These are phyloP conservation scores for Schizosaccharomyces japonicus DNA, from an alignment of 805 yeast genomes.

Conservation along the genomic window DNA sequence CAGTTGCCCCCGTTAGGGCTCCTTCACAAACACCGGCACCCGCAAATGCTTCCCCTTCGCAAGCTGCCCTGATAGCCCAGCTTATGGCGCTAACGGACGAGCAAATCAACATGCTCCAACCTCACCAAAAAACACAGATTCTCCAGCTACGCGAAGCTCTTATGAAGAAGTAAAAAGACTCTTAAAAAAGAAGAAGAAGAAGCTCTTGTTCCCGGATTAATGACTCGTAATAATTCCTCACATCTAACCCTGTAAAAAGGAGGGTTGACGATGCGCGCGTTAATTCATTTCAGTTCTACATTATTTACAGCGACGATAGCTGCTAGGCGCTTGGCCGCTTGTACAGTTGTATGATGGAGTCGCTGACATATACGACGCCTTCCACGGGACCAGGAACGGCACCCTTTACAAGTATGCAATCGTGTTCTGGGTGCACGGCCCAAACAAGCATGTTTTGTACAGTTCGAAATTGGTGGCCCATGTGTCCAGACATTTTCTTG, in stretches of 20 bases:
- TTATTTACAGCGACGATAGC: no score
- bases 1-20: slow-evolving; percentile 3
- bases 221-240: no score
- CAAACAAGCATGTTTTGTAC: slow-evolving; percentile 53
- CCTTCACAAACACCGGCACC: background rate
- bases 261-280: no score
- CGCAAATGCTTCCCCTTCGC: slow-evolving; percentile 12
- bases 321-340: no score
- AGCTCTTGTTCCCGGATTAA: no score
- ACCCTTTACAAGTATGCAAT: slow-evolving; percentile 57
- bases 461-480: slow-evolving; percentile 63
- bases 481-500: slow-evolving; percentile 92
- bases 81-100: slow-evolving; percentile 30
- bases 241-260: no score
- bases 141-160: background rate
- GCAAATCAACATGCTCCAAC: slow-evolving; percentile 17
- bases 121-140: background rate
- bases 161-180: background rate
- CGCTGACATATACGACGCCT: slow-evolving; percentile 47
- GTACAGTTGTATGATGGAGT: slow-evolving; percentile 28
- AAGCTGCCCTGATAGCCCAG: slow-evolving; percentile 26
- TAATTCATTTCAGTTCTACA: no score
- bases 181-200: no score
- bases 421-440: slow-evolving; percentile 58
- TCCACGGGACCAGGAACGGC: slow-evolving; percentile 78